Evolutionary conservation across 371 early-diverging fungal genomes (phyloP).

Genomic region (Entomophthora muscae): DNA sequence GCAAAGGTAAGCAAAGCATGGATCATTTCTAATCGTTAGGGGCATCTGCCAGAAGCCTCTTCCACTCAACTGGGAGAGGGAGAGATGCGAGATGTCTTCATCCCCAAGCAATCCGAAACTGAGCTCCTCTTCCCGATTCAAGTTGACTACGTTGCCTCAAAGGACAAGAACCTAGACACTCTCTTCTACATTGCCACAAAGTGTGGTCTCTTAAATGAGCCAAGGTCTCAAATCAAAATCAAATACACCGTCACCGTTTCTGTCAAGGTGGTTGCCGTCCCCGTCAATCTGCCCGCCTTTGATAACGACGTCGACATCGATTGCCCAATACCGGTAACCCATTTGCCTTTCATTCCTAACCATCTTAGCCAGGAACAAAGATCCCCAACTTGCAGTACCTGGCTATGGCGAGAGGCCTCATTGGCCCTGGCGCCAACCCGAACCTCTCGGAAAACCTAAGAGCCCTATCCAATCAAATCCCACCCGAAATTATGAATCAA

Average conservation of each 20-base stretch:
- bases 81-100: neutral
- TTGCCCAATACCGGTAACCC: conserved; percentile 7
- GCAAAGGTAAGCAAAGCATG: neutral
- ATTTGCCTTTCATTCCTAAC: no score
- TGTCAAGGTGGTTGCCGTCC: conserved; percentile 5
- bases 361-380: neutral
- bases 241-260: neutral
- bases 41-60: neutral
- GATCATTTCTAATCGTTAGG: neutral
- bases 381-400: neutral
- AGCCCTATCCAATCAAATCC: neutral
- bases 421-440: neutral
- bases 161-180: neutral
- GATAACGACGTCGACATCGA: neutral
- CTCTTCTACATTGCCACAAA: conserved; percentile 2
- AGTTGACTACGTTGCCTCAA: neutral
- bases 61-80: neutral
- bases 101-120: neutral
- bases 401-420: neutral
- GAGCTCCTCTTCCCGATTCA: conserved; percentile 1
- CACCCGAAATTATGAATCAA: neutral
- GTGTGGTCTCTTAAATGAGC: conserved; percentile 5
- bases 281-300: neutral
- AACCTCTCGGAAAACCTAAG: neutral
- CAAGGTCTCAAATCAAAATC: neutral